Evolutionary conservation across 495 filamentous ascomycete genomes (phyloP).

Genomic region (Annulohypoxylon nitens): DNA sequence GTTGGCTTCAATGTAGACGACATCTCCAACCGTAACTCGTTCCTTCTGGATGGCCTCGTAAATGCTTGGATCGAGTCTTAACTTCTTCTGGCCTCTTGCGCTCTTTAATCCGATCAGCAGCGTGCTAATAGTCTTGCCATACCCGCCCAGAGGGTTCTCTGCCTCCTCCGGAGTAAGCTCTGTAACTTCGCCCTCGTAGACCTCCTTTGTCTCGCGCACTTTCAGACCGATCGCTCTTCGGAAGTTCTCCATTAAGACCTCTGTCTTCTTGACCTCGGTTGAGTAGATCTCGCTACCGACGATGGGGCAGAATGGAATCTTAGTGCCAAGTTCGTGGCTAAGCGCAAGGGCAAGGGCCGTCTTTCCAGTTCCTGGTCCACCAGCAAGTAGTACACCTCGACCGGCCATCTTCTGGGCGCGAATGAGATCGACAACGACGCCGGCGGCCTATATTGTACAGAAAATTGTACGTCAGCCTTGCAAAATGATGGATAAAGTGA

Average conservation of each 20-base stretch:
- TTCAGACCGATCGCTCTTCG: constrained; percentile 94
- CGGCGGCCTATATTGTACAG: constrained; percentile 72
- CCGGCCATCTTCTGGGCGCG: constrained; percentile 97
- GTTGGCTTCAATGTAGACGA: constrained; percentile 99
- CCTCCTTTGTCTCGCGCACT: constrained; percentile 97
- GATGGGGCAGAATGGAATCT: constrained; percentile 97
- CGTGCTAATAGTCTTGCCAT: constrained; percentile 93
- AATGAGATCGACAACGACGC: constrained; percentile 94
- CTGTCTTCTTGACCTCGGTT: constrained; percentile 98
- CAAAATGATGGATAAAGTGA: background rate
- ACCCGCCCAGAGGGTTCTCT: constrained; percentile 97
- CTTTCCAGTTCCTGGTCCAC: constrained; percentile 94
- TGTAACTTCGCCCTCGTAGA: constrained; percentile 97
- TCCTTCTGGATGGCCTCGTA: constrained; percentile 99
- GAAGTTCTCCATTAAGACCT: constrained; percentile 99
- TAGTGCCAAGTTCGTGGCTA: constrained; percentile 93
- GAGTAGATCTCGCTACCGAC: constrained; percentile 97
- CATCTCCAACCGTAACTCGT: constrained; percentile 92
- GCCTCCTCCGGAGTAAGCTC: constrained; percentile 95
- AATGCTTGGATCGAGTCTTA: constrained; percentile 94
- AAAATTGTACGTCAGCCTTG: constrained; percentile 30
- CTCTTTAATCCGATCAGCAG: constrained; percentile 91
- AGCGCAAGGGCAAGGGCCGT: constrained; percentile 95
- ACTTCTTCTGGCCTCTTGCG: constrained; percentile 93
- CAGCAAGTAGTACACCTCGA: constrained; percentile 90